phyloP scores from a whole-genome alignment of 2,329 filamentous ascomycete genomes.

The Colletotrichum sp. region DNA sequence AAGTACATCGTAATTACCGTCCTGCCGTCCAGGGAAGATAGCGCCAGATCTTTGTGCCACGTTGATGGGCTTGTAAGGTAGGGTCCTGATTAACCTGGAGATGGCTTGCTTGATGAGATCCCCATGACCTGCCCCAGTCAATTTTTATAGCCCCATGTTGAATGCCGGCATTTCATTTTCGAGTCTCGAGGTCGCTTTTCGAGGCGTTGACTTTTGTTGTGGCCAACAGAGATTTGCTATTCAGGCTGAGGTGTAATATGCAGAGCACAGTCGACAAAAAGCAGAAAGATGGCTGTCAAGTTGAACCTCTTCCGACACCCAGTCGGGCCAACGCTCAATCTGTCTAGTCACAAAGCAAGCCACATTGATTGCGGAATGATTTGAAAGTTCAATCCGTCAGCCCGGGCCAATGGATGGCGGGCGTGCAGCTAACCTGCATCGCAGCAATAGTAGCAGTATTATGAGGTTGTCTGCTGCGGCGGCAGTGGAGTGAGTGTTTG shows the following conservation, averaged over 20 bases:
- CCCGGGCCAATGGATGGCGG: background rate
- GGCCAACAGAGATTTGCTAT: background rate
- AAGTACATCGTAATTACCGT: background rate
- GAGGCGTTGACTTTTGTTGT: background rate
- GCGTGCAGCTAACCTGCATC: constrained; percentile 2
- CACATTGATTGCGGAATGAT: background rate
- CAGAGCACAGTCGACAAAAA: background rate
- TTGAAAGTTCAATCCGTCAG: background rate
- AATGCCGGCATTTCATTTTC: background rate
- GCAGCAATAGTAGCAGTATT: background rate
- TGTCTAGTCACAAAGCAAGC: background rate
- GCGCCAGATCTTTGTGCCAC: background rate
- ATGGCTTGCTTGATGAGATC: background rate
- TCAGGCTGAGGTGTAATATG: background rate
- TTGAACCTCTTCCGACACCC: background rate
- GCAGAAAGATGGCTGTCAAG: background rate
- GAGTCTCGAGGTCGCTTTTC: background rate
- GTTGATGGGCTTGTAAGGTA: background rate
- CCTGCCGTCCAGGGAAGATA: background rate
- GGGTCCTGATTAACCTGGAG: background rate
- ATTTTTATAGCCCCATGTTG: background rate
- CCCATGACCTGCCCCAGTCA: background rate
- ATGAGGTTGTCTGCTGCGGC: background rate
- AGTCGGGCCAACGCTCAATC: background rate
- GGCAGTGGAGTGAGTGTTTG: background rate